Percentiles rank a stretch among this genome's conserved stretches.
phyloP scores from a whole-genome alignment of 1,284 basidiomycete genomes.

The Malassezia obtusa region DNA sequence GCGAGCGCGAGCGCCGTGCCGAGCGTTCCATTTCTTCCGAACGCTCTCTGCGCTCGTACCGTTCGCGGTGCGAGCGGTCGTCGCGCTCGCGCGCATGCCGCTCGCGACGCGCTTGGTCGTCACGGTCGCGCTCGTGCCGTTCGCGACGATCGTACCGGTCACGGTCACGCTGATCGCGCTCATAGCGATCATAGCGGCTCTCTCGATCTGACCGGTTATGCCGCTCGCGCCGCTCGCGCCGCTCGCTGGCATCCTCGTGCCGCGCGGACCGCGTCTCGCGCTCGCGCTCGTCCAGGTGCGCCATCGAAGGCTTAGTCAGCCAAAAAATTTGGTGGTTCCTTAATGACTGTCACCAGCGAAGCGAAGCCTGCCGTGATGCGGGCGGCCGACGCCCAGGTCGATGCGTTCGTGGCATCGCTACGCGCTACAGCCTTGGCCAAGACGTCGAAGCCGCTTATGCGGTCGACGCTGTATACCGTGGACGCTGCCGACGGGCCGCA shows the following conservation, averaged over 20 bases:
- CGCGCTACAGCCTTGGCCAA: constrained; percentile 12
- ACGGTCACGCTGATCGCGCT: not conserved
- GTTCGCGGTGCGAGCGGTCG: not conserved
- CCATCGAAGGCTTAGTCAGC: not conserved
- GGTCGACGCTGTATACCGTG: constrained; percentile 18
- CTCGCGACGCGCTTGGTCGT: not conserved
- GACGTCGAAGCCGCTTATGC: constrained; percentile 24
- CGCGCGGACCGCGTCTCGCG: not conserved
- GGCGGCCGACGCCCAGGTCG: not conserved
- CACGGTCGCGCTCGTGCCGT: not conserved
- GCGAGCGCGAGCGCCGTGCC: not conserved
- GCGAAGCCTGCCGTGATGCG: not conserved
- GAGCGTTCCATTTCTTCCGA: too few relatives aligned
- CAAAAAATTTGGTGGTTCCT: too few relatives aligned
- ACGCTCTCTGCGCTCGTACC: not conserved
- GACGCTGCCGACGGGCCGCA: constrained; percentile 9
- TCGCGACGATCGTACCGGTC: not conserved
- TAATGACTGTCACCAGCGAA: too few relatives aligned
- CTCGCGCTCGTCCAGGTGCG: not conserved
- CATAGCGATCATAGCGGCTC: not conserved
- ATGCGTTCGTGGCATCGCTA: constrained; percentile 19
- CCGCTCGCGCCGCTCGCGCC: not conserved
- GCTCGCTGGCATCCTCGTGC: not conserved
- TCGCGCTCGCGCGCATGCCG: not conserved
- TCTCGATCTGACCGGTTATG: not conserved